Conservation (phyloP, 1,284 basidiomycete species). For the Melampsora americana region DNA sequence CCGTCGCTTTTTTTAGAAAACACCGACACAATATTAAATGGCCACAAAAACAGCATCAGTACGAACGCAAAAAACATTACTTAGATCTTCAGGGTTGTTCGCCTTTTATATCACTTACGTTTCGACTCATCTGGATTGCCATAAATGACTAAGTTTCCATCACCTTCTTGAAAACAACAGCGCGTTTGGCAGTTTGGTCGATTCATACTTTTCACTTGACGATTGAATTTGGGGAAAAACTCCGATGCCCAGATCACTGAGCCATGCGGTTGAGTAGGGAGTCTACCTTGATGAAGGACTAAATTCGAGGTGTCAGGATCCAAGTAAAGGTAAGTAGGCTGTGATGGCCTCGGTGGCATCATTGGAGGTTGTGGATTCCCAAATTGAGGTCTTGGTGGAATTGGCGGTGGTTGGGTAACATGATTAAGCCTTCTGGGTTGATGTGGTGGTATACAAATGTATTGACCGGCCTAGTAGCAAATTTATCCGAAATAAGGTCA, state of each 20-base stretch:
- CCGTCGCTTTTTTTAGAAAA: background rate
- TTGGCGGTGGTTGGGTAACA: slow-evolving; percentile 15
- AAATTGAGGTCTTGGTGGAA: slow-evolving; percentile 23
- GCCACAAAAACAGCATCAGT: too few species aligned
- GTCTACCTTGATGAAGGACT: slow-evolving; percentile 26
- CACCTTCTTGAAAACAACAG: slow-evolving; percentile 36
- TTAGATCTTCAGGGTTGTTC: too few species aligned
- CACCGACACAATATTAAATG: too few species aligned
- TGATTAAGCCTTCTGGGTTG: too few species aligned
- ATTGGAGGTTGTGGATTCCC: background rate
- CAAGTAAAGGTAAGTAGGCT: slow-evolving; percentile 29
- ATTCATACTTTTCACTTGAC: slow-evolving; percentile 31
- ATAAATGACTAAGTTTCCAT: slow-evolving; percentile 44
- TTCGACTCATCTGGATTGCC: slow-evolving; percentile 28
- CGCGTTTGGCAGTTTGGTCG: slow-evolving; percentile 16
- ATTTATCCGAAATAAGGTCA: background rate
- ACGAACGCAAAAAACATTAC: too few species aligned
- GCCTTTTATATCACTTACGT: slow-evolving; percentile 16
- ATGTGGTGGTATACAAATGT: slow-evolving; percentile 31
- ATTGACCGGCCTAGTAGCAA: slow-evolving; percentile 34
- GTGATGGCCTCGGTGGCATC: slow-evolving; percentile 24
- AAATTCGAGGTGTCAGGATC: slow-evolving; percentile 39
- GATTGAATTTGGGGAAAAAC: slow-evolving; percentile 27
- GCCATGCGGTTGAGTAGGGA: slow-evolving; percentile 33
- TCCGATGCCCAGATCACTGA: slow-evolving; percentile 37